Conservation (phyloP, 352 stramenopile species). For the Elongisporangium undulatum region DNA sequence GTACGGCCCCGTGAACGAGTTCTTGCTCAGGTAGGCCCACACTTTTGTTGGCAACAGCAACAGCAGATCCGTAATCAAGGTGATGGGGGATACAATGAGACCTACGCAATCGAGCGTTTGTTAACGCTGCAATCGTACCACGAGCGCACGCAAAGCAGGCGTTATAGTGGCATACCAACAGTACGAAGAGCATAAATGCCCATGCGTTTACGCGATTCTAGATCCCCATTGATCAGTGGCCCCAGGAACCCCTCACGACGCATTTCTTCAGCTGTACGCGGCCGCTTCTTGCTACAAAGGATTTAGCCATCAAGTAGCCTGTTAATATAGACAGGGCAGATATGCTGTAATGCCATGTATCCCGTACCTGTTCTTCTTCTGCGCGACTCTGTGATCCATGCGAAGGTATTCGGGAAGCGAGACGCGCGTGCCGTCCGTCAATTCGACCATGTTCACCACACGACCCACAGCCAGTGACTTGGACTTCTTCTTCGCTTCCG, state of each 20-base stretch:
- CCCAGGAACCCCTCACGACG: constrained; percentile 54
- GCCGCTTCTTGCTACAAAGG: constrained; percentile 18
- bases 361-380: constrained; percentile 37
- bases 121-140: background rate
- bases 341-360: constrained; percentile 2
- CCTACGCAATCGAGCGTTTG: constrained; percentile 14
- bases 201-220: constrained; percentile 48
- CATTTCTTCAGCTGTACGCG: constrained; percentile 44
- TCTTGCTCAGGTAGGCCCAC: constrained; percentile 33
- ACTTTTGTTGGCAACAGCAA: constrained; percentile 44
- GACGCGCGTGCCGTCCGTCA: constrained; percentile 53
- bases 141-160: constrained; percentile 1
- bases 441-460: constrained; percentile 48
- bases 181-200: constrained; percentile 45
- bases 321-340: background rate
- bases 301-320: background rate
- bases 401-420: constrained; percentile 62
- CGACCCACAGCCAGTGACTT: constrained; percentile 1
- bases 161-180: constrained; percentile 22
- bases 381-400: constrained; percentile 22
- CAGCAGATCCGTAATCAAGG: constrained; percentile 40
- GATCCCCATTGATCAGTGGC: constrained; percentile 55
- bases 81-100: constrained; percentile 49
- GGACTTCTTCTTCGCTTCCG: background rate
- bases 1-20: constrained; percentile 11